Conservation (phyloP, 108 stramenopile genomes). For the Stephanodiscus minutulus region DNA sequence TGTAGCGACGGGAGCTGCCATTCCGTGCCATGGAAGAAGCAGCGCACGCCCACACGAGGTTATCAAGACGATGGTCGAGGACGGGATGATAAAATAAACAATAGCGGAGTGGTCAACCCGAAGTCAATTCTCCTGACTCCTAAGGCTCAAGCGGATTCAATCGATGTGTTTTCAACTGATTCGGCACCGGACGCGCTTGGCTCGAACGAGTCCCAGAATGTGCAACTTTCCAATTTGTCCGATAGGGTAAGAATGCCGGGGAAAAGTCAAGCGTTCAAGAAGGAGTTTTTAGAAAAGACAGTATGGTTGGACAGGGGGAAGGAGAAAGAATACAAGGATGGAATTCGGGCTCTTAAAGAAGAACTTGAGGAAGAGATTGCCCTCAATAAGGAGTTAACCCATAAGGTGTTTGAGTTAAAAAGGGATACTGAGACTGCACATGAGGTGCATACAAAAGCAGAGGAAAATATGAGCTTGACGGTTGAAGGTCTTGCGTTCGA, state of each 20-base stretch:
- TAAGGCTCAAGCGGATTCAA: background rate
- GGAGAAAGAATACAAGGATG: background rate
- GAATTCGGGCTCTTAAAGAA: background rate
- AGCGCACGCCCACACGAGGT: background rate
- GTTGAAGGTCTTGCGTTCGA: background rate
- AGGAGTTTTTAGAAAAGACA: background rate
- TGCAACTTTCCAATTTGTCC: background rate
- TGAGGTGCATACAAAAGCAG: constrained; percentile 2
- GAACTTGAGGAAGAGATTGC: constrained; percentile 28
- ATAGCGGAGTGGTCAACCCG: background rate
- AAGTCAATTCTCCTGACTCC: background rate
- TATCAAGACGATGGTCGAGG: background rate
- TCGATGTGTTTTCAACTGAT: background rate
- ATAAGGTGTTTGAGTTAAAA: constrained; percentile 3
- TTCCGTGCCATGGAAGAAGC: background rate
- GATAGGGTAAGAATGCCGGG: background rate
- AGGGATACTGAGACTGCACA: constrained; percentile 1
- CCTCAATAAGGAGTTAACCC: constrained; percentile 16
- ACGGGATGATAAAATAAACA: background rate
- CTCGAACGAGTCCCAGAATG: background rate
- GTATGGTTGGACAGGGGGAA: constrained; percentile 6
- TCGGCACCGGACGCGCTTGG: background rate
- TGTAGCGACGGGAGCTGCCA: background rate
- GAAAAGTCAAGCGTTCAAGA: background rate
- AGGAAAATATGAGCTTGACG: constrained; percentile 1